A percentile compares a stretch with the other conserved stretches of the same genome.
phyloP scores from a whole-genome alignment of 768 basidiomycete species.

The Collybiopsis confluens region DNA sequence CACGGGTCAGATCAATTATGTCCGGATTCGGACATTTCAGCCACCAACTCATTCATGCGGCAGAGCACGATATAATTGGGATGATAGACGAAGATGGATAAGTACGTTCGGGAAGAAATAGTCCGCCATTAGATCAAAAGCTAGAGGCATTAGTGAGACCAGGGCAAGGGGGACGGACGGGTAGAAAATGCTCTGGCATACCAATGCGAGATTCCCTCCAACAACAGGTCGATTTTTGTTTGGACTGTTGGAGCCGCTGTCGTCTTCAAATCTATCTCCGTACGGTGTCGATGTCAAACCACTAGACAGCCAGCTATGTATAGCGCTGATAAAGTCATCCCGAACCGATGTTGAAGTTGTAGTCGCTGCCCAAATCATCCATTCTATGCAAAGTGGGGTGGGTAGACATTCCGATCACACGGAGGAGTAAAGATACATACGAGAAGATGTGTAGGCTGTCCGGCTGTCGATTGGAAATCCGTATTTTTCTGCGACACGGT shows the following conservation, averaged over 20 bases:
- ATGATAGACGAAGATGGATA: no score
- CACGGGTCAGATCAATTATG: no score
- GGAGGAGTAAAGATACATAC: background rate
- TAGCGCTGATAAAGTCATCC: conserved; percentile 30
- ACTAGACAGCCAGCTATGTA: conserved; percentile 28
- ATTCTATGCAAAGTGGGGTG: conserved; percentile 24
- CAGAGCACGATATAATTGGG: no score
- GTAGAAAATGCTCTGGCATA: background rate
- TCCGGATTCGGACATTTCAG: no score
- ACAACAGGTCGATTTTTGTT: conserved; percentile 39
- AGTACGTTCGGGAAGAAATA: no score
- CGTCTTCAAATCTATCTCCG: conserved; percentile 37
- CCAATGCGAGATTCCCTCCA: conserved; percentile 26
- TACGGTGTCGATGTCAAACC: conserved; percentile 28
- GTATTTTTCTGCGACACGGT: background rate
- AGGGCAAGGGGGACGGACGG: no score
- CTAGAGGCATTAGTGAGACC: no score
- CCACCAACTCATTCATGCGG: no score
- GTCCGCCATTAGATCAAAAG: no score
- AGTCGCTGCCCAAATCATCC: conserved; percentile 39
- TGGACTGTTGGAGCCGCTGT: conserved; percentile 25
- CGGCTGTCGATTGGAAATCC: conserved; percentile 1
- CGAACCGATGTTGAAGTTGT: conserved; percentile 20
- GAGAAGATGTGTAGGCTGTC: background rate
- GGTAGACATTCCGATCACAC: no score